Conservation (phyloP, 1,284 basidiomycete species). For the Dichomitus squalens region DNA sequence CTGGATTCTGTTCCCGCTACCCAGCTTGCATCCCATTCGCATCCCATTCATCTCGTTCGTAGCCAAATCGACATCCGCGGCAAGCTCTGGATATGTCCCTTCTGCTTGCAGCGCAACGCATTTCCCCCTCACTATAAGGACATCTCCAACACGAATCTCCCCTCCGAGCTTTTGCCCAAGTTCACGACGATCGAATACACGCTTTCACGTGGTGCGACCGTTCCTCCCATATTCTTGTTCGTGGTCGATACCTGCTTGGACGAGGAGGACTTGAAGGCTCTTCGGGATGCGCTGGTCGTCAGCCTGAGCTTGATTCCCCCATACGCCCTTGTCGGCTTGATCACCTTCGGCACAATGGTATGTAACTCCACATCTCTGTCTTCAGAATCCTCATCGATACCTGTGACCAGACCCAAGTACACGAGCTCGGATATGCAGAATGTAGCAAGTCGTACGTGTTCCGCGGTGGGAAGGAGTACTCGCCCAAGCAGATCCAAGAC, state of each 20-base stretch:
- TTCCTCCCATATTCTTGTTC: slow-evolving; percentile 96
- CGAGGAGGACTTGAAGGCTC: slow-evolving; percentile 93
- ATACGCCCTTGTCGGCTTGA: slow-evolving; percentile 92
- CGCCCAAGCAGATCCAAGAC: slow-evolving; percentile 96
- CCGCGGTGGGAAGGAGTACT: slow-evolving; percentile 98
- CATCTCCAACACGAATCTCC: slow-evolving; percentile 95
- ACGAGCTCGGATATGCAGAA: slow-evolving; percentile 95
- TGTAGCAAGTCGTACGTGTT: slow-evolving; percentile 99
- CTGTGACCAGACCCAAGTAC: slow-evolving; percentile 83
- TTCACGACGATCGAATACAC: slow-evolving; percentile 99
- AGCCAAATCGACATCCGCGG: slow-evolving; percentile 99
- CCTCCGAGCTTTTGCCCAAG: slow-evolving; percentile 94
- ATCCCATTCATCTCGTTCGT: too few species aligned
- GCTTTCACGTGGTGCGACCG: slow-evolving; percentile 86
- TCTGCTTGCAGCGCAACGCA: slow-evolving; percentile 95
- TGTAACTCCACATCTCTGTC: slow-evolving; percentile 27
- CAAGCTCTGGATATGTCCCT: slow-evolving; percentile 99
- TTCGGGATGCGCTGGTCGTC: slow-evolving; percentile 91
- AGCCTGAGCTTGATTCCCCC: slow-evolving; percentile 92
- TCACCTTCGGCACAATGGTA: slow-evolving; percentile 98
- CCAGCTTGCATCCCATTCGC: background rate
- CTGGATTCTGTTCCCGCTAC: too few species aligned
- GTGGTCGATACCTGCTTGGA: slow-evolving; percentile 98
- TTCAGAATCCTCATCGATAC: background rate
- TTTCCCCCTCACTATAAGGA: slow-evolving; percentile 99